Conservation (phyloP, 768 basidiomycete genomes). For the Tephrocybe sp. region DNA sequence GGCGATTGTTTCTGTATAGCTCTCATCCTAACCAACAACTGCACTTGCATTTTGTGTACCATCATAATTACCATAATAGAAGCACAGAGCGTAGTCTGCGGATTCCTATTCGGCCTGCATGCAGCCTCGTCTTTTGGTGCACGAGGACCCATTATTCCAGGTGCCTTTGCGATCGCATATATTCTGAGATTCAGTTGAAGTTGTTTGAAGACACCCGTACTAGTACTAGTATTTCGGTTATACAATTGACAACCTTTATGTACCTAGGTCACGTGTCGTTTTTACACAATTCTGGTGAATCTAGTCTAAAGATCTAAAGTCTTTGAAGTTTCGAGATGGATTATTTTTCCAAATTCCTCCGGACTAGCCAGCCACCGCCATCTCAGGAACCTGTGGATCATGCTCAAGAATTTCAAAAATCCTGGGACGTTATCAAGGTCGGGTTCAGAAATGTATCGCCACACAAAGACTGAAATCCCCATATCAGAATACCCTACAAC, state of each 20-base stretch:
- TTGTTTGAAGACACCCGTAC: too few species aligned
- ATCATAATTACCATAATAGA: constrained; percentile 22
- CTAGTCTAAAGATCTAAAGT: too few species aligned
- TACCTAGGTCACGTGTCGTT: too few species aligned
- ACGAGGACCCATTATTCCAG: too few species aligned
- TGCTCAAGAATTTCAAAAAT: constrained; percentile 68
- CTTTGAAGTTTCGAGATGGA: constrained; percentile 47
- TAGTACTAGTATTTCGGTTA: too few species aligned
- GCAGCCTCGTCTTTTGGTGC: too few species aligned
- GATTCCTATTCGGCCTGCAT: too few species aligned
- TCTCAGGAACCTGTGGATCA: constrained; percentile 60
- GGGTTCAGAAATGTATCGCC: constrained; percentile 10
- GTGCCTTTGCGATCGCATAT: too few species aligned
- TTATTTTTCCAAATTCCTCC: constrained; percentile 82
- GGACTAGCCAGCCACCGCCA: constrained; percentile 38
- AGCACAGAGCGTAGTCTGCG: constrained; percentile 13
- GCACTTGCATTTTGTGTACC: constrained; percentile 20
- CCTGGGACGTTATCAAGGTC: constrained; percentile 77
- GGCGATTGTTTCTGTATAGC: constrained; percentile 13
- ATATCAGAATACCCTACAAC: constrained; percentile 70
- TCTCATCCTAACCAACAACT: constrained; percentile 13
- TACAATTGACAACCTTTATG: too few species aligned
- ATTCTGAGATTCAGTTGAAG: too few species aligned
- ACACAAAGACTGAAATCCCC: constrained; percentile 5
- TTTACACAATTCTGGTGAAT: too few species aligned